A percentile compares a stretch with the other conserved stretches of the same genome.
Evolutionary conservation across 1,284 basidiomycete genomes (phyloP).

Genomic region (Erythrobasidium hasegawianum): DNA sequence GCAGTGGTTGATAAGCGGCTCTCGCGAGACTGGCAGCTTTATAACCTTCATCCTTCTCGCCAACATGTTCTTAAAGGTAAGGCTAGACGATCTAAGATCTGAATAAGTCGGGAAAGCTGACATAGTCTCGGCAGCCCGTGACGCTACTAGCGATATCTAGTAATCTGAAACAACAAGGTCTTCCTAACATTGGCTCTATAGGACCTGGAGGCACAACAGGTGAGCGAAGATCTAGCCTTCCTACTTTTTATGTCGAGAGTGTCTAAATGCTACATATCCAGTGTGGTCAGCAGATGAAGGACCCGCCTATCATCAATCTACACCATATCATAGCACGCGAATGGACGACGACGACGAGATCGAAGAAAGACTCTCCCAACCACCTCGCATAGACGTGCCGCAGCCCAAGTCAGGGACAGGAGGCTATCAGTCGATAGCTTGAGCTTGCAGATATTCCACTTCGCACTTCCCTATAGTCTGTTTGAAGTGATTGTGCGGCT

Average conservation of each 20-base stretch:
- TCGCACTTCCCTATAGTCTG: background rate
- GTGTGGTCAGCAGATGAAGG: constrained; percentile 33
- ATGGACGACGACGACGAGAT: constrained; percentile 13
- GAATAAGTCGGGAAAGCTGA: background rate
- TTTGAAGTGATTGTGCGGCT: background rate
- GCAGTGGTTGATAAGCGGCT: constrained; percentile 27
- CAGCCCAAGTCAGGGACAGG: constrained; percentile 17
- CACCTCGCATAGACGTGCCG: background rate
- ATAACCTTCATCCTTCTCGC: constrained; percentile 26
- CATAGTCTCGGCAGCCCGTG: constrained; percentile 13
- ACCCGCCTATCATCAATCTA: constrained; percentile 1
- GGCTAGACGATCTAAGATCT: background rate
- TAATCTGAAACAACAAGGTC: constrained; percentile 34
- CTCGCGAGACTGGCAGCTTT: constrained; percentile 12
- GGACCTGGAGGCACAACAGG: constrained; percentile 12
- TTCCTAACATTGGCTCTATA: constrained; percentile 27
- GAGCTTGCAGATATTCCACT: background rate
- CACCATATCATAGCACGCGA: constrained; percentile 15
- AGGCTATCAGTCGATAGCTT: constrained; percentile 32
- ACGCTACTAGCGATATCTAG: constrained; percentile 27
- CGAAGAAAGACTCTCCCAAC: constrained; percentile 17
- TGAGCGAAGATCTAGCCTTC: constrained; percentile 3
- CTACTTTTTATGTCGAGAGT: background rate
- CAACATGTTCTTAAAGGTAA: constrained; percentile 27
- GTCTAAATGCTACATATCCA: background rate